These are phyloP conservation scores for Orbilia blumenaviensis DNA, from an alignment of 2,329 filamentous ascomycete species.

Conservation along the genomic window DNA sequence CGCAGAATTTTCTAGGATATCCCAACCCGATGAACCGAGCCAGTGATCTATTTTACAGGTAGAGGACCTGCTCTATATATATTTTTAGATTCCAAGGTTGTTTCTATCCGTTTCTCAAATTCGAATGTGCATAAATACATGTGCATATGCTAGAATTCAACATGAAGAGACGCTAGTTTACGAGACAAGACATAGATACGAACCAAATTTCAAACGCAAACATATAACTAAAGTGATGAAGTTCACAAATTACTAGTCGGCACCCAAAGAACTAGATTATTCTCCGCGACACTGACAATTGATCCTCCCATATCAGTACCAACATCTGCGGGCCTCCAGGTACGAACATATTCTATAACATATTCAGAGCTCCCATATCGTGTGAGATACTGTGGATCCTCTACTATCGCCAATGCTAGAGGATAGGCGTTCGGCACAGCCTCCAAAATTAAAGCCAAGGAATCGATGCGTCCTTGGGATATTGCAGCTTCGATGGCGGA, in stretches of 20 bases:
- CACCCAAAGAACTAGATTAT: background rate
- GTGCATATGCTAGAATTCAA: too few species aligned
- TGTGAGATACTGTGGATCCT: too few species aligned
- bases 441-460: background rate
- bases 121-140: too few species aligned
- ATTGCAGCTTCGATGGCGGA: background rate
- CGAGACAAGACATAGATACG: too few species aligned
- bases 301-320: background rate
- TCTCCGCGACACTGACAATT: background rate
- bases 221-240: too few species aligned
- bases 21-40: background rate
- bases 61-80: background rate
- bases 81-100: too few species aligned
- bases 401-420: background rate
- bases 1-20: background rate
- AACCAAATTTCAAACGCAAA: too few species aligned
- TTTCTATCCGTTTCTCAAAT: too few species aligned
- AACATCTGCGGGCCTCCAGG: background rate
- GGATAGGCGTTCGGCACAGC: background rate
- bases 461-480: background rate
- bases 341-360: constrained; percentile 4
- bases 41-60: too few species aligned
- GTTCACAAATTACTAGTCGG: too few species aligned
- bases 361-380: background rate
- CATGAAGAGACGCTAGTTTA: too few species aligned